phyloP scores from a whole-genome alignment of 352 stramenopile genomes.

The Phytophthora citrophthora region DNA sequence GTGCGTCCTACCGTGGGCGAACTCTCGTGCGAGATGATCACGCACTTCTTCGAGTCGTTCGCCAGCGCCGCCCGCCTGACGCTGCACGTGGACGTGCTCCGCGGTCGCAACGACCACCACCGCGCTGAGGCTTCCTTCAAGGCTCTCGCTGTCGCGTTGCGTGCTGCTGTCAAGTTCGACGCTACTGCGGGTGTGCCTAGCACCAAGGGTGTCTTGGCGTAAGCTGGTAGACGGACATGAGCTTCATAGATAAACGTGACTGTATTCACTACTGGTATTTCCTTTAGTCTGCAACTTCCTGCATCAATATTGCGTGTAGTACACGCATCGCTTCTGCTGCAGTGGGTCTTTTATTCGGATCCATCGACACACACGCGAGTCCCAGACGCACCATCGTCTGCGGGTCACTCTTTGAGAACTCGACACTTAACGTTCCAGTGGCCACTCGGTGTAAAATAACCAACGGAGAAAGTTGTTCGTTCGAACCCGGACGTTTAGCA shows the following conservation, averaged over 20 bases:
- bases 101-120: constrained; percentile 94
- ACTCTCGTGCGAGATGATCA: constrained; percentile 95
- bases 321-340: constrained; percentile 18
- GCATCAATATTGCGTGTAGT: constrained; percentile 12
- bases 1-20: constrained; percentile 84
- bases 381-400: constrained; percentile 20
- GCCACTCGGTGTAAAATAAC: constrained; percentile 42
- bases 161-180: constrained; percentile 79
- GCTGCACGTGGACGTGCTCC: constrained; percentile 93
- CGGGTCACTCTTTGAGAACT: constrained; percentile 25
- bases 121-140: constrained; percentile 93
- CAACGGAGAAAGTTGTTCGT: constrained; percentile 14
- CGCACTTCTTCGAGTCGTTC: constrained; percentile 95
- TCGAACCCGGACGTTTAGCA: constrained; percentile 11
- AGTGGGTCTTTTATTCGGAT: constrained; percentile 24
- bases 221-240: constrained; percentile 10
- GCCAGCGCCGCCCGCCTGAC: constrained; percentile 92
- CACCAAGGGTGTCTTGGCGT: constrained; percentile 92
- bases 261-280: not conserved
- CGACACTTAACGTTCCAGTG: constrained; percentile 31
- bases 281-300: constrained; percentile 1
- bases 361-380: constrained; percentile 36
- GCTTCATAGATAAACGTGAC: too few species aligned
- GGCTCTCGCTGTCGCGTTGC: constrained; percentile 87
- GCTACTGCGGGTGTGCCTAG: constrained; percentile 86